These are phyloP conservation scores for Linum trigynum DNA, from an alignment of 345 rosid species.

Conservation along the genomic window DNA sequence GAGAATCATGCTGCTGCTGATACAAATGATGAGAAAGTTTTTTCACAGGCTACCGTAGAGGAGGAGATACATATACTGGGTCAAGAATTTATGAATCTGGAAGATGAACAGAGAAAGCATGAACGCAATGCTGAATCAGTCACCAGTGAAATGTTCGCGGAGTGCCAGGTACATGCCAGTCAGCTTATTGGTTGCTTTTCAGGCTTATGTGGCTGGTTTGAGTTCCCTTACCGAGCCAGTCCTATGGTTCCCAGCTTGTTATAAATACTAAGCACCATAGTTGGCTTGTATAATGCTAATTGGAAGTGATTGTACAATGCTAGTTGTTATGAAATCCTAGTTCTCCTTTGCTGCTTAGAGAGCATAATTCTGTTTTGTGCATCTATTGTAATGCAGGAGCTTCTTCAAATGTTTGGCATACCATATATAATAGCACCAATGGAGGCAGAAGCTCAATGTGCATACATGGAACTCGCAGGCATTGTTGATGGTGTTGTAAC, in stretches of 20 bases:
- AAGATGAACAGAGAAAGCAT: conserved; percentile 75
- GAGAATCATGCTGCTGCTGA: conserved; percentile 17
- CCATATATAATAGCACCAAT: conserved; percentile 95
- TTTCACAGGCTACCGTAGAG: conserved; percentile 49
- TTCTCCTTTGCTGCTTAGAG: not conserved
- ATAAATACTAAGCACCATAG: not conserved
- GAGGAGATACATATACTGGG: conserved; percentile 56
- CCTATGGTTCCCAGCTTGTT: not conserved
- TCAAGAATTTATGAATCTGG: conserved; percentile 51
- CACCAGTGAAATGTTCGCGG: conserved; percentile 87
- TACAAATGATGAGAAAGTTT: conserved; percentile 18
- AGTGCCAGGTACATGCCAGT: conserved; percentile 60
- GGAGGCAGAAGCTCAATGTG: conserved; percentile 99
- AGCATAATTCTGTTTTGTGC: not conserved
- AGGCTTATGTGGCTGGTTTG: not conserved
- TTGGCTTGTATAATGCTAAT: not conserved
- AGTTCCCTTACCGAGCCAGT: not conserved
- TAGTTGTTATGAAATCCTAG: too few species aligned
- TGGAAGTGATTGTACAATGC: too few species aligned
- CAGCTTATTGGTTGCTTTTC: not conserved
- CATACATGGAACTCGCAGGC: conserved; percentile 72
- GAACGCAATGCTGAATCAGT: conserved; percentile 94
- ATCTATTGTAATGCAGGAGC: conserved; percentile 41
- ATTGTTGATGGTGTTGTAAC: conserved; percentile 94
- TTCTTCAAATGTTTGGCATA: conserved; percentile 94